Percentiles rank a stretch among this genome's conserved stretches.
Conservation (phyloP, 2,329 filamentous ascomycete genomes). For the Ceratocystis papillata region DNA sequence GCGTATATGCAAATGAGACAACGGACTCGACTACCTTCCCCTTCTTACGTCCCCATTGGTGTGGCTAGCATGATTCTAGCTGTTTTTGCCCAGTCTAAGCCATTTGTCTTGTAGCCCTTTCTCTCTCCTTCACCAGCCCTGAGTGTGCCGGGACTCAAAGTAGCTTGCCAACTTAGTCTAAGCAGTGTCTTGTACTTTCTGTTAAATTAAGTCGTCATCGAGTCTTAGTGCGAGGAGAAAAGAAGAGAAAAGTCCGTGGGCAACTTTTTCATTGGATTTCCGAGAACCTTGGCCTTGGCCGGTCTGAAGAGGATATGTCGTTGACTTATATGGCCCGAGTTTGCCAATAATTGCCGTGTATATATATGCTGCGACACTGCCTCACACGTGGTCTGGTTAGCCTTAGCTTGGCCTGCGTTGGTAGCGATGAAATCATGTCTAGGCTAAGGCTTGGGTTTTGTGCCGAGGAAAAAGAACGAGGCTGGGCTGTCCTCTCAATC, state of each 20-base stretch:
- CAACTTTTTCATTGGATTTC: not conserved
- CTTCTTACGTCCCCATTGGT: not conserved
- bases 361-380: conserved; percentile 3
- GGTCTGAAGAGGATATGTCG: not conserved
- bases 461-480: not conserved
- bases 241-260: conserved; percentile 9
- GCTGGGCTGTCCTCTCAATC: not conserved
- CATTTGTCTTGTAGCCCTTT: not conserved
- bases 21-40: not conserved
- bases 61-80: not conserved
- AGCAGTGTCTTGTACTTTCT: not conserved
- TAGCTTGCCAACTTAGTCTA: not conserved
- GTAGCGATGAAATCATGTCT: too few species aligned
- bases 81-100: not conserved
- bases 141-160: not conserved
- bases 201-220: conserved; percentile 4
- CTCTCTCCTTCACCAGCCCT: not conserved
- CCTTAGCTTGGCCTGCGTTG: not conserved
- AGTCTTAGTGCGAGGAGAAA: conserved; percentile 2
- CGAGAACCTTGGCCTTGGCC: not conserved
- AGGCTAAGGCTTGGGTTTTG: not conserved
- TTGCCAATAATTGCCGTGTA: not conserved
- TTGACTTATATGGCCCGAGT: conserved; percentile 1
- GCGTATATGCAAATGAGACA: conserved; percentile 1
- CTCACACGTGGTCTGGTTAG: conserved; percentile 1